Conservation (phyloP, 257 asterid species). For the Lantana camara region DNA sequence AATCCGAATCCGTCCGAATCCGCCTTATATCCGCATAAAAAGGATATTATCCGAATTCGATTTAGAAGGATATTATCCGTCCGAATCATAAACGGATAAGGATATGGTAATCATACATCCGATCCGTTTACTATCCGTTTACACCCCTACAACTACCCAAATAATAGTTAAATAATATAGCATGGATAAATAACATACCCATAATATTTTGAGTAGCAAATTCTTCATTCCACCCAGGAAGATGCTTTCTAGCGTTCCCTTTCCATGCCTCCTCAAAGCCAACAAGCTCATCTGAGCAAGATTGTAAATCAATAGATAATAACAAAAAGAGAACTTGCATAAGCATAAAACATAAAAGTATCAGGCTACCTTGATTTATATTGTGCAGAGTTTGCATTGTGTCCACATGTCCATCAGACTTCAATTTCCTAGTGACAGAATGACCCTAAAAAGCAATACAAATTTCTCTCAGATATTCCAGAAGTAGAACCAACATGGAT, state of each 20-base stretch:
- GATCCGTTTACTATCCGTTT: no score
- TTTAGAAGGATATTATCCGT: no score
- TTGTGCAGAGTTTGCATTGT: conserved; percentile 86
- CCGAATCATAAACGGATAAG: no score
- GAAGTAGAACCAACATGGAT: conserved; percentile 20
- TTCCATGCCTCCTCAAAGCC: conserved; percentile 81
- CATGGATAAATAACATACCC: conserved; percentile 38
- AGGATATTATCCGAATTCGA: no score
- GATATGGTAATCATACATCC: no score
- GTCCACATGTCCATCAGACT: conserved; percentile 84
- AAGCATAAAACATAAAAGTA: not conserved
- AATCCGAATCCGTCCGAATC: no score
- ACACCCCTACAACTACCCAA: no score
- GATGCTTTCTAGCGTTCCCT: conserved; percentile 63
- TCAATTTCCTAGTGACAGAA: conserved; percentile 73
- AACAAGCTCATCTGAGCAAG: conserved; percentile 61
- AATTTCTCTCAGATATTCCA: conserved; percentile 20
- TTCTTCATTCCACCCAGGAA: conserved; percentile 57
- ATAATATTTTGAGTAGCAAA: conserved; percentile 35
- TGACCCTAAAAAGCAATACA: conserved; percentile 66
- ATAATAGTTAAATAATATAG: not conserved
- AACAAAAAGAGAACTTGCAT: not conserved
- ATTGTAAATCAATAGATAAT: conserved; percentile 9
- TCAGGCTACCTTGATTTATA: conserved; percentile 64
- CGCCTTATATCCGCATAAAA: no score